Conservation (phyloP, 2,329 filamentous ascomycete species). For the Colletotrichum higginsianum region DNA sequence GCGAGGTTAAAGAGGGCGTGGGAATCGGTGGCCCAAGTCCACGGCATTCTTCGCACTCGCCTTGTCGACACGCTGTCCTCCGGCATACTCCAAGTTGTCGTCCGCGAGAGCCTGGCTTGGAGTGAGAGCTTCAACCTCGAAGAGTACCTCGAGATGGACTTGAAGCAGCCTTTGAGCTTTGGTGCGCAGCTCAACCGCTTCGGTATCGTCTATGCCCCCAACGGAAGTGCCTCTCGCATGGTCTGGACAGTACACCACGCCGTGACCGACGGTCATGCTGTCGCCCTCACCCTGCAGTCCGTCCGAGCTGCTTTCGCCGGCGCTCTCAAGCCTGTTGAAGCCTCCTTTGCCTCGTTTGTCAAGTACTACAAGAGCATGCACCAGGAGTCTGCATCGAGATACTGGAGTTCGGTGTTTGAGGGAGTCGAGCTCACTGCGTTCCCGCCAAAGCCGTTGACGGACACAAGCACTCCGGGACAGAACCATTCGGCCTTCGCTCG, state of each 20-base stretch:
- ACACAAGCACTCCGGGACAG: too few species aligned
- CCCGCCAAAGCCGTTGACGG: constrained; percentile 7
- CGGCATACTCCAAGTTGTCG: constrained; percentile 66
- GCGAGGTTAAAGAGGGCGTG: constrained; percentile 28
- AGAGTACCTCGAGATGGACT: constrained; percentile 26
- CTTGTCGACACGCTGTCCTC: constrained; percentile 34
- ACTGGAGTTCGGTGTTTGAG: constrained; percentile 36
- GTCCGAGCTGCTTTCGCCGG: constrained; percentile 19
- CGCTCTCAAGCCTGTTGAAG: not conserved
- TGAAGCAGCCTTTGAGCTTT: constrained; percentile 12
- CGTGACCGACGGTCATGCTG: constrained; percentile 31
- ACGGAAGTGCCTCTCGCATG: constrained; percentile 27
- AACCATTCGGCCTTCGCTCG: constrained; percentile 7
- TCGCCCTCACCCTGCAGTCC: constrained; percentile 28
- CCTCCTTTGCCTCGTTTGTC: constrained; percentile 35
- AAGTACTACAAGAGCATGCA: constrained; percentile 24
- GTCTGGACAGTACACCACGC: constrained; percentile 44
- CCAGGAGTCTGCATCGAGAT: constrained; percentile 7
- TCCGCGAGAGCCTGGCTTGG: constrained; percentile 24
- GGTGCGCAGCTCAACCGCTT: constrained; percentile 44
- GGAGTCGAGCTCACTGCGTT: constrained; percentile 16
- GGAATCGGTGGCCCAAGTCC: constrained; percentile 34
- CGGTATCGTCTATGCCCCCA: constrained; percentile 35
- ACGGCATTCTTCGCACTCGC: constrained; percentile 45
- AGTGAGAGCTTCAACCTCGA: constrained; percentile 27